These are phyloP conservation scores for Nakazawaea holstii DNA, from an alignment of 805 yeast genomes.

Conservation along the genomic window DNA sequence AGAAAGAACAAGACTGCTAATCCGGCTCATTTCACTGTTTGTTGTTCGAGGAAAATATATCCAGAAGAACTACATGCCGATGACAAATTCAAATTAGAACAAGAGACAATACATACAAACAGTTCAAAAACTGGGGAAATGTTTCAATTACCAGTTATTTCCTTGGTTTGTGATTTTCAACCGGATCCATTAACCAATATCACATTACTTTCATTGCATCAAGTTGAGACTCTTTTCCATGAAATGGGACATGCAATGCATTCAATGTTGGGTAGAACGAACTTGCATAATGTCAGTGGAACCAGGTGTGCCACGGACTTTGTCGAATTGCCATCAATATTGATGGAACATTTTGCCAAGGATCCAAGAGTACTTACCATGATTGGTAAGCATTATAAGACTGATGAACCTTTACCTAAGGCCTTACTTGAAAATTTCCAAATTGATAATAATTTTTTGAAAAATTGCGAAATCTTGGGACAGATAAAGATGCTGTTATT, in stretches of 20 bases:
- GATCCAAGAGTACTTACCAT: constrained; percentile 69
- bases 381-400: constrained; percentile 68
- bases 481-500: constrained; percentile 87
- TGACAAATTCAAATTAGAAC: constrained; percentile 28
- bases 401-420: constrained; percentile 55
- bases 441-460: constrained; percentile 44
- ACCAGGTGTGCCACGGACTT: constrained; percentile 95
- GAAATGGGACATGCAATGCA: constrained; percentile 99
- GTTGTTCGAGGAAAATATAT: constrained; percentile 82
- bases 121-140: constrained; percentile 37
- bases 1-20: constrained; percentile 69
- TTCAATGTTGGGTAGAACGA: constrained; percentile 91
- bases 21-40: constrained; percentile 95
- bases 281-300: constrained; percentile 87
- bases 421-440: constrained; percentile 46
- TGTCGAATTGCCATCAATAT: constrained; percentile 93
- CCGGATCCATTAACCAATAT: constrained; percentile 30
- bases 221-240: constrained; percentile 91
- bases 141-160: constrained; percentile 84
- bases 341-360: constrained; percentile 90
- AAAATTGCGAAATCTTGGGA: constrained; percentile 71
- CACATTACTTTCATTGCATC: constrained; percentile 63
- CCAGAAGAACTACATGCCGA: constrained; percentile 42
- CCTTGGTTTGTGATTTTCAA: constrained; percentile 79
- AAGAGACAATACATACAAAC: constrained; percentile 25